These are phyloP conservation scores for Tilletia setariae DNA, from an alignment of 1,284 basidiomycete species.

Conservation along the genomic window DNA sequence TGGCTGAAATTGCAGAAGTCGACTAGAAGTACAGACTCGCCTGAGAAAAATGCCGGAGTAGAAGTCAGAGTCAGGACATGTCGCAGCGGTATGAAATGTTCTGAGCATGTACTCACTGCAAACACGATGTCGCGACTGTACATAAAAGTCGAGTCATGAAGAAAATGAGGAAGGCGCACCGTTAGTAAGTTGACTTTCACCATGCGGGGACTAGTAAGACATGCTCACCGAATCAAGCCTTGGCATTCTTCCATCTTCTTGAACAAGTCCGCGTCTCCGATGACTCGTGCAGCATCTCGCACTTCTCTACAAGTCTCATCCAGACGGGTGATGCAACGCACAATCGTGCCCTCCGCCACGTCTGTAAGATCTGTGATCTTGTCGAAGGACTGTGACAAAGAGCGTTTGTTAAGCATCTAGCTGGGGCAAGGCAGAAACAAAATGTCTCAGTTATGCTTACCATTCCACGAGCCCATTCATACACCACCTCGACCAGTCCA, in stretches of 20 bases:
- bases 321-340: constrained; percentile 88
- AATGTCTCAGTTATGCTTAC: constrained; percentile 58
- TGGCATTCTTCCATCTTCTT: constrained; percentile 97
- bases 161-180: too few species aligned
- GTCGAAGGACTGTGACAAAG: constrained; percentile 74
- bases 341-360: constrained; percentile 93
- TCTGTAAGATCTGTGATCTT: constrained; percentile 91
- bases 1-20: too few species aligned
- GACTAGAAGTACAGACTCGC: too few species aligned
- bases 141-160: not conserved
- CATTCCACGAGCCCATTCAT: constrained; percentile 98
- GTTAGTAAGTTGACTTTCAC: too few species aligned
- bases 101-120: constrained; percentile 45
- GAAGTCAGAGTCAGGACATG: not conserved
- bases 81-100: not conserved
- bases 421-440: not conserved
- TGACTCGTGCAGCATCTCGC: constrained; percentile 91
- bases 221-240: constrained; percentile 65
- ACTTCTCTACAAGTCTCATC: constrained; percentile 98
- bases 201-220: too few species aligned
- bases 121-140: constrained; percentile 47
- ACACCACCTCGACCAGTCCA: constrained; percentile 89
- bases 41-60: not conserved
- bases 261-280: constrained; percentile 90
- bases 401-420: not conserved